These are phyloP conservation scores for Aspergillus persii DNA, from an alignment of 2,329 filamentous ascomycete genomes.

Conservation along the genomic window DNA sequence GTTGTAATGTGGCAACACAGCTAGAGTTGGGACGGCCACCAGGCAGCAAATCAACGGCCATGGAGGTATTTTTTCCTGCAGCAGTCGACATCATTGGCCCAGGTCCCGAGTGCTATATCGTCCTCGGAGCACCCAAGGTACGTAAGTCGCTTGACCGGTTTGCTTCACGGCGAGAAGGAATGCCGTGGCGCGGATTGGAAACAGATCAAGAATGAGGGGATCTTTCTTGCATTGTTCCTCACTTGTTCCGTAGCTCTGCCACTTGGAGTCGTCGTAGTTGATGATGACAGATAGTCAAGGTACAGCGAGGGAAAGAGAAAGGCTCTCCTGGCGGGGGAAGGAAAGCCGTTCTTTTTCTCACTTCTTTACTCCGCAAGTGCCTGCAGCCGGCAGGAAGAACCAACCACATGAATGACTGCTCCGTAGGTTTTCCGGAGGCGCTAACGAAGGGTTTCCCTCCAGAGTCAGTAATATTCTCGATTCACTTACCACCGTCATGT, in stretches of 20 bases:
- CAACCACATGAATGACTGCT: not conserved
- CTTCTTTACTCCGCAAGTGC: not conserved
- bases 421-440: not conserved
- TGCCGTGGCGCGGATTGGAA: not conserved
- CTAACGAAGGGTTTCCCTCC: not conserved
- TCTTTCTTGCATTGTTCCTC: not conserved
- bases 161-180: not conserved
- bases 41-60: conserved; percentile 14
- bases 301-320: not conserved
- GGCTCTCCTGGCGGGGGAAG: conserved; percentile 12
- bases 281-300: too few species aligned
- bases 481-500: not conserved
- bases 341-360: conserved; percentile 9
- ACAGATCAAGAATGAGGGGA: not conserved
- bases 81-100: conserved; percentile 11
- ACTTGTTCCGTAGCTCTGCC: not conserved
- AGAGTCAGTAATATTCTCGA: conserved; percentile 11
- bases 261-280: not conserved
- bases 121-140: conserved; percentile 13
- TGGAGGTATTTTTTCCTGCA: conserved; percentile 7
- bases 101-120: conserved; percentile 6
- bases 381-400: not conserved
- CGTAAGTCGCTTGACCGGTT: conserved; percentile 4
- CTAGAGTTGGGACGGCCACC: conserved; percentile 6
- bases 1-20: conserved; percentile 16